Evolutionary conservation across 768 basidiomycete species (phyloP).

Genomic region (Leccinum olivaceopallidum): DNA sequence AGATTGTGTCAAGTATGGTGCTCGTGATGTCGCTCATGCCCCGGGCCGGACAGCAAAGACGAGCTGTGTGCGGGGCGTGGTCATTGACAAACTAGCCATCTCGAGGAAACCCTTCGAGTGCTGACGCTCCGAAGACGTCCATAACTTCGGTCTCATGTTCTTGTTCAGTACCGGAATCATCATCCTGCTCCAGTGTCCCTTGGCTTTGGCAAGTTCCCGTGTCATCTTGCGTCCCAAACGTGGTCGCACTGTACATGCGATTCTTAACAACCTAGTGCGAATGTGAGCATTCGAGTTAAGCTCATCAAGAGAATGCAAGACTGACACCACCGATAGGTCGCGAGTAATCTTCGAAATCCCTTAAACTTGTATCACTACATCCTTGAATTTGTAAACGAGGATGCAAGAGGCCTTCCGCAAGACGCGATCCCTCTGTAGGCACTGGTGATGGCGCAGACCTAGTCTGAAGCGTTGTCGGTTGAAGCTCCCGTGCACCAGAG

Average conservation of each 20-base stretch:
- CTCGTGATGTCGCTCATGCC: background rate
- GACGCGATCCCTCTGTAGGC: conserved; percentile 28
- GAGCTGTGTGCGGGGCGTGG: background rate
- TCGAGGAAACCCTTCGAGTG: background rate
- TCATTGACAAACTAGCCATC: conserved; percentile 17
- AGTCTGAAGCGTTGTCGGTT: conserved; percentile 2
- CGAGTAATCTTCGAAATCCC: conserved; percentile 36
- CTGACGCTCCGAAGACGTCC: conserved; percentile 15
- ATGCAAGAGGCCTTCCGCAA: conserved; percentile 21
- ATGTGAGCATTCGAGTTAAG: background rate
- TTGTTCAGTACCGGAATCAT: background rate
- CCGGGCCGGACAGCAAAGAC: background rate
- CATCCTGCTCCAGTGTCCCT: conserved; percentile 9
- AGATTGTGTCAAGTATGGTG: background rate
- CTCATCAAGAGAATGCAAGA: background rate
- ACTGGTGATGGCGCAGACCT: conserved; percentile 23
- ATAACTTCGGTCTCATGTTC: conserved; percentile 3
- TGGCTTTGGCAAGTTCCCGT: conserved; percentile 11
- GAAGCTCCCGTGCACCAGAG: background rate
- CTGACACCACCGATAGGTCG: conserved; percentile 35
- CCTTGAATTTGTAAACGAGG: conserved; percentile 28
- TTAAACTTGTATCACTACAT: conserved; percentile 27
- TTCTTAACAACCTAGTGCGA: conserved; percentile 30
- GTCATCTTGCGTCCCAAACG: conserved; percentile 32
- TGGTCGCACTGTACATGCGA: conserved; percentile 33